Evolutionary conservation across 2,329 filamentous ascomycete species (phyloP).

Genomic region (Pseudogymnoascus sp.): DNA sequence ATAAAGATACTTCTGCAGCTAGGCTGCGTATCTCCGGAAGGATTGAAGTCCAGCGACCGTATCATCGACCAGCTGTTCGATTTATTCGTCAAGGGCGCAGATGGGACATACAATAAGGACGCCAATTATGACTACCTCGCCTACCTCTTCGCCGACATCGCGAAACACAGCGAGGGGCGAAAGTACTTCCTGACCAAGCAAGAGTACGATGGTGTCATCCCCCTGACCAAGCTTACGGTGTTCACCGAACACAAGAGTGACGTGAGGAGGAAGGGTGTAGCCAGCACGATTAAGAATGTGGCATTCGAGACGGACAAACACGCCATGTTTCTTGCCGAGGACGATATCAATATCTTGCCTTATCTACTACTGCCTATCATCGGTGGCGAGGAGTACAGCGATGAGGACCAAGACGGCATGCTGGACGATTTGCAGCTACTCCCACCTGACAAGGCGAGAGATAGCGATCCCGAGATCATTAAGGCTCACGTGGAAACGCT

Average conservation of each 20-base stretch:
- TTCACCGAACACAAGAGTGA: conserved; percentile 86
- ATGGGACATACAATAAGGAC: conserved; percentile 72
- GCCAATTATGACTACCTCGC: conserved; percentile 89
- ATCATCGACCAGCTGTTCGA: conserved; percentile 90
- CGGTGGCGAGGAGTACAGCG: conserved; percentile 78
- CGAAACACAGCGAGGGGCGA: conserved; percentile 69
- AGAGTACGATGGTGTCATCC: conserved; percentile 74
- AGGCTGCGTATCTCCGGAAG: conserved; percentile 60
- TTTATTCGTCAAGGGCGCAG: conserved; percentile 87
- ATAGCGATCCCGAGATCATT: conserved; percentile 68
- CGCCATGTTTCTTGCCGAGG: conserved; percentile 59
- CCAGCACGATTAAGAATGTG: conserved; percentile 88
- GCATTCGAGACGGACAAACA: conserved; percentile 76
- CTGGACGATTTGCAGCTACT: conserved; percentile 83
- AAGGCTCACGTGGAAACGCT: conserved; percentile 86
- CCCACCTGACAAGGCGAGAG: conserved; percentile 80
- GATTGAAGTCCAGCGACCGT: conserved; percentile 63
- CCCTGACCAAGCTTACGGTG: conserved; percentile 83
- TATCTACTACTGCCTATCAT: conserved; percentile 85
- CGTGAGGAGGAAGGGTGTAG: conserved; percentile 86
- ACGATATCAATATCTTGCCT: conserved; percentile 72
- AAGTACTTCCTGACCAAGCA: conserved; percentile 68
- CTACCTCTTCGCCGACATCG: conserved; percentile 89
- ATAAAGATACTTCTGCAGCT: conserved; percentile 62
- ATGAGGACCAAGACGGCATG: conserved; percentile 82